phyloP scores from a whole-genome alignment of 805 yeast species.

The Kazachstania africana region DNA sequence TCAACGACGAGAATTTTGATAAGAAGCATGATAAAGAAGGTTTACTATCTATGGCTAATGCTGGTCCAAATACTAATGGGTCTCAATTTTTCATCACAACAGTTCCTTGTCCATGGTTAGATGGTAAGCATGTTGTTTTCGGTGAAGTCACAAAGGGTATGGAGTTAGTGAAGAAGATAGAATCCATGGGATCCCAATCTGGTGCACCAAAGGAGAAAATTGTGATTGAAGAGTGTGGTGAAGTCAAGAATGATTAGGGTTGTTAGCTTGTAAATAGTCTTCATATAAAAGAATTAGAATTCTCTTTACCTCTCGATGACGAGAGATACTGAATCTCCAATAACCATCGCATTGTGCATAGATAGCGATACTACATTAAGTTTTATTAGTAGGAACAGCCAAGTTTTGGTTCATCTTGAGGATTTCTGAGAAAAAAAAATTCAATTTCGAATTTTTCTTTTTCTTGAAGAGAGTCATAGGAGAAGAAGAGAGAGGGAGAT shows the following conservation, averaged over 20 bases:
- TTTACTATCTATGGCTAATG: conserved; percentile 81
- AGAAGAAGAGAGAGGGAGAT: no score
- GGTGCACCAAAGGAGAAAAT: conserved; percentile 59
- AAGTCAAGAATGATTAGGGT: conserved; percentile 18
- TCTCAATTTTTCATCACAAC: conserved; percentile 86
- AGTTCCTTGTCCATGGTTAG: conserved; percentile 66
- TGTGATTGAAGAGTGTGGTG: conserved; percentile 52
- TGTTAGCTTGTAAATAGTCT: no score
- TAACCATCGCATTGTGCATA: no score
- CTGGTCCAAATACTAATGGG: conserved; percentile 88
- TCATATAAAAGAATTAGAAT: no score
- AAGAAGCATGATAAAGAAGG: conserved; percentile 73
- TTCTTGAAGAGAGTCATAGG: no score
- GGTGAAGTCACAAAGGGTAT: conserved; percentile 65
- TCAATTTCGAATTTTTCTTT: no score
- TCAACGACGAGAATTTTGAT: conserved; percentile 49
- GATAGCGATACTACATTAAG: no score
- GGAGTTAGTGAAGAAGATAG: conserved; percentile 47
- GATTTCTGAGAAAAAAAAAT: no score
- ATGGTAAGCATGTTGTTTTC: conserved; percentile 68
- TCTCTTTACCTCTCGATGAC: no score
- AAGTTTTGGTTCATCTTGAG: no score
- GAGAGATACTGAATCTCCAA: no score
- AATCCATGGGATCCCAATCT: conserved; percentile 50
- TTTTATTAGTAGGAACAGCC: no score